Evolutionary conservation across 768 basidiomycete genomes (phyloP).

Genomic region (Calocybe cyanea): DNA sequence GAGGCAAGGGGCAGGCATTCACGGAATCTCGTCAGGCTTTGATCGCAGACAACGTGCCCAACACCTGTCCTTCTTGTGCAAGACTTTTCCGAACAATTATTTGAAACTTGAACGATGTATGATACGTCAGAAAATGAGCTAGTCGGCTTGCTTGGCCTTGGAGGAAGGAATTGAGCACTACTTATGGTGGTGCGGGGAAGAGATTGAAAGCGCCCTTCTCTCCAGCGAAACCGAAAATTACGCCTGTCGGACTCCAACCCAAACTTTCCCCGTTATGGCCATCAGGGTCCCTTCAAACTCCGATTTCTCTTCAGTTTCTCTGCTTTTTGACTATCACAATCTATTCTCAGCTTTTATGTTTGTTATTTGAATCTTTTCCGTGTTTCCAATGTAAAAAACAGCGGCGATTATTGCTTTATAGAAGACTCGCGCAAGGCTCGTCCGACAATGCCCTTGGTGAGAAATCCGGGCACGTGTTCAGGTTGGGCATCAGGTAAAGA

Average conservation of each 20-base stretch:
- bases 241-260: slow-evolving; percentile 16
- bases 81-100: slow-evolving; percentile 45
- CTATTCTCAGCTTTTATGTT: too few species aligned
- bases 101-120: slow-evolving; percentile 13
- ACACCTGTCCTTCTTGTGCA: slow-evolving; percentile 34
- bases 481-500: not conserved
- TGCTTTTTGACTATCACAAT: too few species aligned
- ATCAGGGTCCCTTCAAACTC: slow-evolving; percentile 26
- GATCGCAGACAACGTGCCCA: slow-evolving; percentile 77
- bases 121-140: not conserved
- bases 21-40: slow-evolving; percentile 52
- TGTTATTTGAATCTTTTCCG: too few species aligned
- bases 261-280: slow-evolving; percentile 17
- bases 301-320: slow-evolving; percentile 11
- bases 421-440: too few species aligned
- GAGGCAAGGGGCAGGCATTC: slow-evolving; percentile 59
- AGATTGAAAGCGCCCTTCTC: slow-evolving; percentile 3
- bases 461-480: not conserved
- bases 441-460: too few species aligned
- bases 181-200: not conserved
- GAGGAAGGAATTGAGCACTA: not conserved
- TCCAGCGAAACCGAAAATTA: slow-evolving; percentile 9
- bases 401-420: too few species aligned
- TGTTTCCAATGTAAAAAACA: too few species aligned
- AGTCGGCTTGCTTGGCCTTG: not conserved